phyloP scores from a whole-genome alignment of 2,329 filamentous ascomycete species.

The Samsoniella hepiali region DNA sequence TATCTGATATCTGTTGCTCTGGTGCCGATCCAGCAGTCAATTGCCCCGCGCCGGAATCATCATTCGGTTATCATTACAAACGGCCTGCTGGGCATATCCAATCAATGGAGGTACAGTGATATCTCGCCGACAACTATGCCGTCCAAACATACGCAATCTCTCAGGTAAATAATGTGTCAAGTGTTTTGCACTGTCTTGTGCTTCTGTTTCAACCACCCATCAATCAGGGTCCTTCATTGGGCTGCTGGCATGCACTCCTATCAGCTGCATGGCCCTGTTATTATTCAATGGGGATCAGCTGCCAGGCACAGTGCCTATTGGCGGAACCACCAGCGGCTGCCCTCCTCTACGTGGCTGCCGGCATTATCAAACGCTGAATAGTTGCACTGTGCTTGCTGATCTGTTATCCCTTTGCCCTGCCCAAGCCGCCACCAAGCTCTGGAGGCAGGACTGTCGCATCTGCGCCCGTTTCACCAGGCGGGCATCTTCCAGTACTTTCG shows the following conservation, averaged over 20 bases:
- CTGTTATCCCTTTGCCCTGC: conserved; percentile 10
- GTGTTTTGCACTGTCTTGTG: background rate
- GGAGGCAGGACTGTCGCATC: background rate
- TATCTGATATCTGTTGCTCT: background rate
- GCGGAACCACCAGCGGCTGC: background rate
- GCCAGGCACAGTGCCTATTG: conserved; percentile 3
- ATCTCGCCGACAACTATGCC: background rate
- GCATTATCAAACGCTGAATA: background rate
- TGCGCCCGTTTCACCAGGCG: conserved; percentile 8
- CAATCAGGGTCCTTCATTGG: background rate
- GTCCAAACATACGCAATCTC: background rate
- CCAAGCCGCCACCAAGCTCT: background rate
- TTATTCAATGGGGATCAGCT: background rate
- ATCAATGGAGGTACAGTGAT: background rate
- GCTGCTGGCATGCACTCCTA: conserved; percentile 12
- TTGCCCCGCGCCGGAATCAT: background rate
- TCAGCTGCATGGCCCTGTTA: conserved; percentile 2
- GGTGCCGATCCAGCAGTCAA: background rate
- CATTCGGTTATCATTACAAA: background rate
- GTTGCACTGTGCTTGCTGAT: conserved; percentile 12
- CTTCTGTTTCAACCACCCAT: conserved; percentile 1
- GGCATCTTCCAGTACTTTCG: background rate
- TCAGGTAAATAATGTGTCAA: background rate
- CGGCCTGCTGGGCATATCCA: background rate
- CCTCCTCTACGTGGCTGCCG: background rate